These are phyloP conservation scores for Scedosporium boydii DNA, from an alignment of 2,329 filamentous ascomycete species.

Conservation along the genomic window DNA sequence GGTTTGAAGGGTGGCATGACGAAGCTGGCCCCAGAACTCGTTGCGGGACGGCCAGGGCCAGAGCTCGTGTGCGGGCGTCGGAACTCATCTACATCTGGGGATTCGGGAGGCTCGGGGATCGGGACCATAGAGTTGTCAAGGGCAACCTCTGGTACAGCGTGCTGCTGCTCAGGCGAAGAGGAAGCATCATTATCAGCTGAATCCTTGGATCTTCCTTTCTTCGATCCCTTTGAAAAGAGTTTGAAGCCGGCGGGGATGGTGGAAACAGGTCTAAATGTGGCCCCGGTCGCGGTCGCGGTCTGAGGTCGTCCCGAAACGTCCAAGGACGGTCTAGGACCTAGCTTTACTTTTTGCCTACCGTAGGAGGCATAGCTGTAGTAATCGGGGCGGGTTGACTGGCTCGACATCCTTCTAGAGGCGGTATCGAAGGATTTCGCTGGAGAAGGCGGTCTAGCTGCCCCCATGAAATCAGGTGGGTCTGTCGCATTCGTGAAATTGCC, in stretches of 20 bases:
- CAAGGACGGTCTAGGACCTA: constrained; percentile 73
- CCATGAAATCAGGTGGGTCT: constrained; percentile 43
- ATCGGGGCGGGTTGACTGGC: constrained; percentile 43
- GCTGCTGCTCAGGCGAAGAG: constrained; percentile 20
- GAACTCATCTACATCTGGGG: constrained; percentile 14
- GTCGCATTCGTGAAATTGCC: constrained; percentile 39
- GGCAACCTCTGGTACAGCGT: constrained; percentile 24
- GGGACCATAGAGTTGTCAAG: constrained; percentile 24
- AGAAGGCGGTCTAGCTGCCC: constrained; percentile 33
- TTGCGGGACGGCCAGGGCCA: constrained; percentile 11
- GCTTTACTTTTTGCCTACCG: constrained; percentile 73
- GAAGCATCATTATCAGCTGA: constrained; percentile 13
- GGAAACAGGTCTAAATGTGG: constrained; percentile 60
- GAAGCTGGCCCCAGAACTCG: not conserved
- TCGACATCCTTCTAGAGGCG: constrained; percentile 32
- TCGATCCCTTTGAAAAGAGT: constrained; percentile 49
- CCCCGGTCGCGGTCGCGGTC: constrained; percentile 46
- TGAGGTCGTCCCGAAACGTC: constrained; percentile 53
- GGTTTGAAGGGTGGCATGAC: constrained; percentile 14
- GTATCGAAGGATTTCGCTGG: constrained; percentile 35
- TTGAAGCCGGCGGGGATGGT: constrained; percentile 76
- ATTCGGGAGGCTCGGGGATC: constrained; percentile 23
- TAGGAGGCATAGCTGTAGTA: constrained; percentile 37
- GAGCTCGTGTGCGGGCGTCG: constrained; percentile 25
- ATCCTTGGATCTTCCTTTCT: constrained; percentile 35